Evolutionary conservation across 164 flowering plant species (phyloP).

Genomic region (Vitis rotundifolia): DNA sequence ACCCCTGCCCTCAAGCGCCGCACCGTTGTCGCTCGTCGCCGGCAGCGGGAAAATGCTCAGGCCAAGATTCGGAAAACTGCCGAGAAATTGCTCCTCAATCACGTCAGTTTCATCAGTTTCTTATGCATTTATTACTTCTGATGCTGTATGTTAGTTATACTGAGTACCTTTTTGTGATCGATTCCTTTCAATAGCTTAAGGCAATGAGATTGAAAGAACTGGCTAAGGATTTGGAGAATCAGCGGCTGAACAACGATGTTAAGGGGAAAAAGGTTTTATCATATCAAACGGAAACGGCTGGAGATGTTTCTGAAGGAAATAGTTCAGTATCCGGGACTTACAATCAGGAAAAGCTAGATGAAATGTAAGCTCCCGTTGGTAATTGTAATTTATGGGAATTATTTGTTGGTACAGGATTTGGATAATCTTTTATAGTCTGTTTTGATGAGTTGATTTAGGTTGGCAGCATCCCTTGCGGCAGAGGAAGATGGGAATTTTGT

Average conservation of each 20-base stretch:
- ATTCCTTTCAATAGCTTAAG: constrained; percentile 50
- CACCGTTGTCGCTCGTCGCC: constrained; percentile 83
- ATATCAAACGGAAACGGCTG: constrained; percentile 19
- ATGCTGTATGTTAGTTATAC: no score
- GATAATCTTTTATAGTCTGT: constrained; percentile 1
- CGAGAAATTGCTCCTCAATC: constrained; percentile 91
- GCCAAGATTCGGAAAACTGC: constrained; percentile 91
- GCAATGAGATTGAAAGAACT: constrained; percentile 67
- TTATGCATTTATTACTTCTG: background rate
- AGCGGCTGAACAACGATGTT: constrained; percentile 36
- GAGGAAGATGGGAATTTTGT: constrained; percentile 20
- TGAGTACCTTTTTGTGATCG: background rate
- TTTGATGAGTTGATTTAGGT: constrained; percentile 27
- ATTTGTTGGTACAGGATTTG: background rate
- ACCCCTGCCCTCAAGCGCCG: constrained; percentile 95
- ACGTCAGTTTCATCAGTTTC: constrained; percentile 36
- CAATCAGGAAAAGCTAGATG: constrained; percentile 65
- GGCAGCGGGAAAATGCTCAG: constrained; percentile 93
- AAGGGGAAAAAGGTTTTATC: constrained; percentile 54
- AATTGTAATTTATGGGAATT: background rate
- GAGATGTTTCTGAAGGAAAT: constrained; percentile 11
- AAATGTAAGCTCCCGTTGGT: constrained; percentile 46
- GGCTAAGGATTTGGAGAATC: constrained; percentile 52
- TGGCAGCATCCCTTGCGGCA: constrained; percentile 34
- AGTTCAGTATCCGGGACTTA: constrained; percentile 12